Evolutionary conservation across 2,329 filamentous ascomycete genomes (phyloP).

Genomic region (Chaetomium sp.): DNA sequence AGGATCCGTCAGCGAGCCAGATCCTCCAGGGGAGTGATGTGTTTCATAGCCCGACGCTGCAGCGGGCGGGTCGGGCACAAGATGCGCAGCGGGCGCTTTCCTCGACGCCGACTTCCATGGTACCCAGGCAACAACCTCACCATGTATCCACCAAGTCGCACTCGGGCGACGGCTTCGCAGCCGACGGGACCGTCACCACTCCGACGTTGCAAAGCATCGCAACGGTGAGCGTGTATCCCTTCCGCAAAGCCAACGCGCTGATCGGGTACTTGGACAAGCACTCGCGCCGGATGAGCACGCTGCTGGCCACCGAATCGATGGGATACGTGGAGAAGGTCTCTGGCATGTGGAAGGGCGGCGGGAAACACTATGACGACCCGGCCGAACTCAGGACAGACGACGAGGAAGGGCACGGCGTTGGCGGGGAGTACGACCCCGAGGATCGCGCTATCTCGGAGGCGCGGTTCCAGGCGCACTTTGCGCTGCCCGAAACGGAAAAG

Average conservation of each 20-base stretch:
- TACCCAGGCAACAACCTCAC: conserved; percentile 4
- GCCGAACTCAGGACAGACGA: conserved; percentile 47
- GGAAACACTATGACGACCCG: conserved; percentile 74
- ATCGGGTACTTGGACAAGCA: conserved; percentile 76
- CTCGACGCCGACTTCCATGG: background rate
- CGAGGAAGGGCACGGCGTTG: conserved; percentile 28
- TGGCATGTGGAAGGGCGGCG: conserved; percentile 90
- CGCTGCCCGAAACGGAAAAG: conserved; percentile 74
- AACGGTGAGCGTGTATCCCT: conserved; percentile 64
- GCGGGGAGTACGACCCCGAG: conserved; percentile 46
- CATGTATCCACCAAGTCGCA: conserved; percentile 38
- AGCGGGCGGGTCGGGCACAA: conserved; percentile 31
- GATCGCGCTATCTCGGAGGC: conserved; percentile 63
- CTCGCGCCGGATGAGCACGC: conserved; percentile 71
- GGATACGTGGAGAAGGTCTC: conserved; percentile 95
- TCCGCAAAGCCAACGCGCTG: conserved; percentile 76
- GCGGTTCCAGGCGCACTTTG: conserved; percentile 84
- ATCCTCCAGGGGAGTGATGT: conserved; percentile 83
- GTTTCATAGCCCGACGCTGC: conserved; percentile 72
- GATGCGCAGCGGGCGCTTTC: background rate
- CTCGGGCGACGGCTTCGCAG: conserved; percentile 28
- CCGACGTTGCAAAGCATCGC: conserved; percentile 47
- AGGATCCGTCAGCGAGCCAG: conserved; percentile 83
- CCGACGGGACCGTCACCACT: conserved; percentile 29
- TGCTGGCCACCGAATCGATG: conserved; percentile 87